Evolutionary conservation across 441 rosid genomes (phyloP).

Genomic region (Erodium texanum): DNA sequence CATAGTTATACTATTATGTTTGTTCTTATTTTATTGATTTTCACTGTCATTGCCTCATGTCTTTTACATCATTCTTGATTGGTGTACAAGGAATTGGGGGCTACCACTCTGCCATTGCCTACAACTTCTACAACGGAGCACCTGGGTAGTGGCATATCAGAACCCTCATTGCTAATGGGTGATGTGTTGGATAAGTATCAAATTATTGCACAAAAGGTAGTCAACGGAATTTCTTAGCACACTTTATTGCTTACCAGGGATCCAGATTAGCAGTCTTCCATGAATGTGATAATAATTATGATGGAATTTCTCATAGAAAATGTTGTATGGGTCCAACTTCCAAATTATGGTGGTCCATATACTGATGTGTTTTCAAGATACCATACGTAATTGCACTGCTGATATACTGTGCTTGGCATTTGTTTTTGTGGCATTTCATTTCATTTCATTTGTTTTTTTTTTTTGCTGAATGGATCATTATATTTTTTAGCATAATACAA

Average conservation of each 20-base stretch:
- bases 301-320: background rate
- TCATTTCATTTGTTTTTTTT: background rate
- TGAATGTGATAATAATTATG: background rate
- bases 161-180: constrained; percentile 71
- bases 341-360: background rate
- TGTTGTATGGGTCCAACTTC: background rate
- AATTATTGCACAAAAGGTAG: constrained; percentile 76
- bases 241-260: background rate
- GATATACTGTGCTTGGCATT: background rate
- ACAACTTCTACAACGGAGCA: constrained; percentile 58
- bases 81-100: constrained; percentile 48
- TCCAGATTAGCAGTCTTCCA: background rate
- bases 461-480: background rate
- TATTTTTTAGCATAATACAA: background rate
- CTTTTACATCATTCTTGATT: constrained; percentile 11
- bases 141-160: constrained; percentile 42
- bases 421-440: background rate
- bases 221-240: constrained; percentile 7
- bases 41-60: constrained; percentile 1
- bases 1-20: constrained; percentile 2
- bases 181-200: constrained; percentile 93
- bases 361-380: background rate
- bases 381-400: background rate
- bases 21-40: constrained; percentile 13
- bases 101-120: constrained; percentile 42